These are phyloP conservation scores for Aspergillus flavus DNA, from an alignment of 2,329 filamentous ascomycete species.

Conservation along the genomic window DNA sequence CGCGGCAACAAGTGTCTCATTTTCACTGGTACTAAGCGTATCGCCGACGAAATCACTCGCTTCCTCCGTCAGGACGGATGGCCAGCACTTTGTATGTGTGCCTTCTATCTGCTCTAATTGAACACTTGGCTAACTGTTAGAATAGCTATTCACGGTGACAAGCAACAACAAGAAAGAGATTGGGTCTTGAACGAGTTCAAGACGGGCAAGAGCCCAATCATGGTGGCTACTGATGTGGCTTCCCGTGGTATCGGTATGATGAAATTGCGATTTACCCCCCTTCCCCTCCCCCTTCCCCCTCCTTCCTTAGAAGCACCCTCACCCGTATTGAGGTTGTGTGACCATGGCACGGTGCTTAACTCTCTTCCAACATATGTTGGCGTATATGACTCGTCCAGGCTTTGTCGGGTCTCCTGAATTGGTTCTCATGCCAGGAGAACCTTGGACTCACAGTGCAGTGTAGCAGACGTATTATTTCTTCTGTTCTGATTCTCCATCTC, in stretches of 20 bases:
- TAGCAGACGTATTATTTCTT: conserved; percentile 63
- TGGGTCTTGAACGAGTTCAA: conserved; percentile 99
- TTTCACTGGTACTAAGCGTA: conserved; percentile 84
- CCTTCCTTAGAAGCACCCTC: conserved; percentile 42
- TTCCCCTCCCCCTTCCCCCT: conserved; percentile 29
- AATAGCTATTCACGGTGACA: conserved; percentile 94
- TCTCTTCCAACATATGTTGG: conserved; percentile 82
- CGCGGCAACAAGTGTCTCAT: conserved; percentile 94
- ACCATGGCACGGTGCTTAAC: conserved; percentile 77
- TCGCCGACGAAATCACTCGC: conserved; percentile 95
- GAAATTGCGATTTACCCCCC: conserved; percentile 57
- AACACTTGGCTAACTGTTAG: conserved; percentile 39
- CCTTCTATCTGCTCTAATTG: conserved; percentile 23
- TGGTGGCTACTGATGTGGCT: conserved; percentile 99
- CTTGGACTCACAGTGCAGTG: conserved; percentile 81
- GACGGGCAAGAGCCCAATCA: conserved; percentile 98
- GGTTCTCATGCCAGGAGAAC: conserved; percentile 80
- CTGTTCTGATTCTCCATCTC: conserved; percentile 70
- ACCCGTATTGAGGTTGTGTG: conserved; percentile 60
- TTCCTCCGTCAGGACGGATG: conserved; percentile 97
- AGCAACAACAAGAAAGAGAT: conserved; percentile 99
- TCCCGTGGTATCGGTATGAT: conserved; percentile 99
- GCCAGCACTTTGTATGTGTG: conserved; percentile 84
- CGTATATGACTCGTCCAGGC: conserved; percentile 90
- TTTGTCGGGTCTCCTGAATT: conserved; percentile 71